Conservation (phyloP, 768 basidiomycete species). For the Leccinum uliginosum region DNA sequence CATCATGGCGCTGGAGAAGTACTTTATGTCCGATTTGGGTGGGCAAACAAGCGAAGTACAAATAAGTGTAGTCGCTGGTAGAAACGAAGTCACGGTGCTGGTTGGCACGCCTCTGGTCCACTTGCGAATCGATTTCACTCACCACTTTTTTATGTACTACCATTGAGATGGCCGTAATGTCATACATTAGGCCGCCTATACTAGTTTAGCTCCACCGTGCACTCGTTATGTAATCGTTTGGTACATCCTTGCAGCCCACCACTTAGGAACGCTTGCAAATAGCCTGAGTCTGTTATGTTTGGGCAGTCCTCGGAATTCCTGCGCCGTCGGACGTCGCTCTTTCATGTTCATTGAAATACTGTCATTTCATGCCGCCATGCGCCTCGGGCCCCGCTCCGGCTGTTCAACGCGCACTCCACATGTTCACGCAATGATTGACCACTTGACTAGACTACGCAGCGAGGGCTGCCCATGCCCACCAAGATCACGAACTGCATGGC, state of each 20-base stretch:
- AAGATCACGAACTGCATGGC: conserved; percentile 19
- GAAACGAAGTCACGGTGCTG: background rate
- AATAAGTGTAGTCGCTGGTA: background rate
- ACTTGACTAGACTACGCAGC: conserved; percentile 22
- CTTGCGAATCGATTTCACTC: background rate
- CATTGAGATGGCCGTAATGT: background rate
- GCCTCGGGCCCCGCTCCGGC: conserved; percentile 25
- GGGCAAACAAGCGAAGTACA: background rate
- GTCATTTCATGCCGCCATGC: conserved; percentile 18
- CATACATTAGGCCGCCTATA: background rate
- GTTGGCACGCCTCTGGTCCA: background rate
- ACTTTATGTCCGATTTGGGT: conserved; percentile 1
- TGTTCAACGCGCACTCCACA: conserved; percentile 32
- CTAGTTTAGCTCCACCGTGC: background rate
- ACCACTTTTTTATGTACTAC: background rate
- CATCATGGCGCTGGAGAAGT: background rate
- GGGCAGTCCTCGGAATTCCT: conserved; percentile 3
- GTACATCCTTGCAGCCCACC: background rate
- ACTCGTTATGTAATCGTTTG: conserved; percentile 16
- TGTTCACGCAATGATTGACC: conserved; percentile 28
- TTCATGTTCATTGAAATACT: conserved; percentile 14
- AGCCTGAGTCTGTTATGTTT: background rate
- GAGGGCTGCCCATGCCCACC: conserved; percentile 22
- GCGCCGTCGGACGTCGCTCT: conserved; percentile 9
- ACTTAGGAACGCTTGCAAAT: background rate